Base-by-base conservation (phyloP, 257 asterid genomes). In the Gentiana macrophylla region DNA sequence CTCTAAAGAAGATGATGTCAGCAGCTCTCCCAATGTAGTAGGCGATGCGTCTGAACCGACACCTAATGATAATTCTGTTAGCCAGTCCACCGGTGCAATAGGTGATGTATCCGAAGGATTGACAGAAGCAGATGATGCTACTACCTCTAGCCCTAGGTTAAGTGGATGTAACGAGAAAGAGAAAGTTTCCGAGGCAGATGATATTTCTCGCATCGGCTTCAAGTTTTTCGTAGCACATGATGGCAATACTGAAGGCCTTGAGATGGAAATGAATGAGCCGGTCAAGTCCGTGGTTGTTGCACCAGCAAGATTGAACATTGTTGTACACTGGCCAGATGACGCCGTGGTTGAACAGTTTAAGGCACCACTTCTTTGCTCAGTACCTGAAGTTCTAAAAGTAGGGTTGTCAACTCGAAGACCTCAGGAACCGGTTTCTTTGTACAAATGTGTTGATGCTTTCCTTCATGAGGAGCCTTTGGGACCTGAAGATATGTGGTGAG, bases 401-500 rank as follows among this genome's bases (percentile, higher is more conserved):
- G 78, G 90, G 0, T 79, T 74, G 75, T 78, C 76, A 41, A 54
- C 78, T 15, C 83, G 67, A 72, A 79, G 79, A 62, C 89, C 95
- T 10, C 88, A 83, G 71, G 95, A 92, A 63, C 69, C 90, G 57
- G 86, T 83, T 65, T 83, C 97, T 56, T 72, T 91, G 56, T 84
- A 82, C 82, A 84, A 83, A 80, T 91, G 98, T 68, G 89, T 91
- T 34, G 95, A 87, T 77, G 97, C 97, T 6, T 87, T 87, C 54
- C 86, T 91, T 47, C 84, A 80, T 93, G 98, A 87, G 80, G 98
- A 87, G 80, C 98, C 98, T 56, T 80, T 87, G 49, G 98, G 98
- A 65, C 98, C 97, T 60, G 96, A 91, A 67, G 98, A 91, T 73
- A 91, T 91, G 98, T 91, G 98, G 96, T 91, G 61, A 79, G 92